These are phyloP conservation scores for Penicillium sumatraense DNA, from an alignment of 2,329 filamentous ascomycete species.

Conservation along the genomic window DNA sequence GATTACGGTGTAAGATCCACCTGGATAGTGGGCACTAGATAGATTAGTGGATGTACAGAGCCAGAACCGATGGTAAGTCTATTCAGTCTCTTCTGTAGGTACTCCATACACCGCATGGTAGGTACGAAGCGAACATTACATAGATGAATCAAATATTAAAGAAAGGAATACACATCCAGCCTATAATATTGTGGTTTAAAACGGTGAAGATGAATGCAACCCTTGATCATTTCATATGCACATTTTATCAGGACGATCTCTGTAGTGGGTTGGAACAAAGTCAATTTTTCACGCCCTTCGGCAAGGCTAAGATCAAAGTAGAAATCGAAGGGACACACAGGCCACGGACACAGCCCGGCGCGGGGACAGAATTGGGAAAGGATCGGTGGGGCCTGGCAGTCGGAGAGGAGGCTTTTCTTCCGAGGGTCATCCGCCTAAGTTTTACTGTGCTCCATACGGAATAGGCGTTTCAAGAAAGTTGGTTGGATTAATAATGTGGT, in stretches of 20 bases:
- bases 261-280: constrained; percentile 11
- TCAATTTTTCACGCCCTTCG: constrained; percentile 34
- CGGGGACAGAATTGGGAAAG: constrained; percentile 35
- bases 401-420: neutral
- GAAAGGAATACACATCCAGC: neutral
- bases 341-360: constrained; percentile 26
- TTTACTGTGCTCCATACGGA: neutral
- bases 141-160: neutral
- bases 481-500: neutral
- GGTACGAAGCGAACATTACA: no score
- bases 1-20: no score
- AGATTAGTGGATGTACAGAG: no score
- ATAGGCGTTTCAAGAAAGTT: neutral
- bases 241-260: neutral
- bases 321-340: constrained; percentile 18
- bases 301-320: constrained; percentile 22
- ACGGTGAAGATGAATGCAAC: constrained; percentile 1
- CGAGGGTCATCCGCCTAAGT: neutral
- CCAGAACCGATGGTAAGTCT: no score
- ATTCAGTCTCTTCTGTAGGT: no score
- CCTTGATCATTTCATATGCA: neutral
- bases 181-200: neutral
- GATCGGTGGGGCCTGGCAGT: constrained; percentile 22
- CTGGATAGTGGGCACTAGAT: no score
- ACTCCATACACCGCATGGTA: no score